phyloP scores from a whole-genome alignment of 2,329 filamentous ascomycete genomes.

The Ilyonectria robusta region DNA sequence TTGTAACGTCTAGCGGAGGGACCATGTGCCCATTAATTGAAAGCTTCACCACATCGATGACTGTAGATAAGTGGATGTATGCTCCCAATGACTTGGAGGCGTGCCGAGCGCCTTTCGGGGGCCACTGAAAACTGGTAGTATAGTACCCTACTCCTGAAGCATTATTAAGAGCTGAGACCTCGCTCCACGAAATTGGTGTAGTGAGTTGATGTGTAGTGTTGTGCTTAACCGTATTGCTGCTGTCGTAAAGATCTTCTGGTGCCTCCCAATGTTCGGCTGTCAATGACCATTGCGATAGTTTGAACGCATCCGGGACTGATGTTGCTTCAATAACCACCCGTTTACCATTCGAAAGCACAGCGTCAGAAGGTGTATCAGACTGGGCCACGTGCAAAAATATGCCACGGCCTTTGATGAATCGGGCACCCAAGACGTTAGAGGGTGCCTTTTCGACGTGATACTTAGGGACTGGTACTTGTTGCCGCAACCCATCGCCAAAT shows the following conservation, averaged over 20 bases:
- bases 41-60: neutral
- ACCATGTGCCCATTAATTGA: neutral
- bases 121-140: conserved; percentile 16
- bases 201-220: conserved; percentile 7
- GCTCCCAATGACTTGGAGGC: neutral
- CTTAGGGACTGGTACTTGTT: neutral
- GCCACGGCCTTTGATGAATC: neutral
- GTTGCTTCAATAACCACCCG: neutral
- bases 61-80: neutral
- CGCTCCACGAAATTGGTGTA: neutral
- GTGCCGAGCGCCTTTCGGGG: neutral
- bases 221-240: neutral
- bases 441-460: neutral
- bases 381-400: neutral
- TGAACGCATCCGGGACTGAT: neutral
- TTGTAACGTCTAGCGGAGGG: conserved; percentile 7
- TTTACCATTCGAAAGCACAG: conserved; percentile 2
- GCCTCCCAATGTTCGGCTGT: conserved; percentile 21
- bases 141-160: conserved; percentile 25
- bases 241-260: conserved; percentile 3
- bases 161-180: conserved; percentile 11
- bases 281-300: conserved; percentile 11
- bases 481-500: neutral
- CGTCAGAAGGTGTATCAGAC: neutral
- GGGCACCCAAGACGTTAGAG: neutral